These are phyloP conservation scores for Exsudoporus frostii DNA, from an alignment of 768 basidiomycete species.

Conservation along the genomic window DNA sequence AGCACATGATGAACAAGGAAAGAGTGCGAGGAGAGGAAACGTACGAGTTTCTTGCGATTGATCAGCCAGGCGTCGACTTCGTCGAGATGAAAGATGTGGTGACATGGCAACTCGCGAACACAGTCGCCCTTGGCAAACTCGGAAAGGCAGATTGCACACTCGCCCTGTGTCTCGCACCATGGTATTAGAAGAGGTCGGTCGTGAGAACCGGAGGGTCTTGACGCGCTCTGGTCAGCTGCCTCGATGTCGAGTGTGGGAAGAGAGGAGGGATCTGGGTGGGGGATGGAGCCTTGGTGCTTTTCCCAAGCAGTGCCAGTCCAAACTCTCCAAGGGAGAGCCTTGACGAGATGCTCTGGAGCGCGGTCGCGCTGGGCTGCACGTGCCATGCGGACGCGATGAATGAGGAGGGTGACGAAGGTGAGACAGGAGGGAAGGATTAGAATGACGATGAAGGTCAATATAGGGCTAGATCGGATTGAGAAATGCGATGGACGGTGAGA, in stretches of 20 bases:
- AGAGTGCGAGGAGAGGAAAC: constrained; percentile 26
- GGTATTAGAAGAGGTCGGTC: constrained; percentile 40
- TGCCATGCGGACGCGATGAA: constrained; percentile 83
- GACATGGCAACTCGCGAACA: constrained; percentile 89
- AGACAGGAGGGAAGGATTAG: constrained; percentile 87
- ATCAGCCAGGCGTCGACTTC: constrained; percentile 94
- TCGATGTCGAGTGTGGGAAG: constrained; percentile 37
- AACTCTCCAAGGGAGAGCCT: constrained; percentile 74
- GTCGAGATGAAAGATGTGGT: constrained; percentile 90
- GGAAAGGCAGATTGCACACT: constrained; percentile 92
- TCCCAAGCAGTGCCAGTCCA: constrained; percentile 83
- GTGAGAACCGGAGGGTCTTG: constrained; percentile 25
- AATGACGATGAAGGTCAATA: constrained; percentile 83
- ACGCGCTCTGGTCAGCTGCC: constrained; percentile 27
- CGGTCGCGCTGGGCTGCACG: constrained; percentile 81
- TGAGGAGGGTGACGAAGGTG: constrained; percentile 83
- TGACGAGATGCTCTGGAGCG: constrained; percentile 78
- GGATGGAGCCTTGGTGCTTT: constrained; percentile 51
- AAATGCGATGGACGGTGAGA: constrained; percentile 1
- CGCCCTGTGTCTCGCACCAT: constrained; percentile 79
- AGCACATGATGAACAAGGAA: constrained; percentile 5
- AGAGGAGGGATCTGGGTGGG: constrained; percentile 28
- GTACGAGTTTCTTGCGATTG: constrained; percentile 86
- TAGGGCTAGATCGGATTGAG: constrained; percentile 49
- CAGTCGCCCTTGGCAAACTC: constrained; percentile 85